A percentile compares a stretch with the other conserved stretches of the same genome.
These are phyloP conservation scores for Psidium friedrichsthalianum DNA, from an alignment of 345 rosid species.

Conservation along the genomic window DNA sequence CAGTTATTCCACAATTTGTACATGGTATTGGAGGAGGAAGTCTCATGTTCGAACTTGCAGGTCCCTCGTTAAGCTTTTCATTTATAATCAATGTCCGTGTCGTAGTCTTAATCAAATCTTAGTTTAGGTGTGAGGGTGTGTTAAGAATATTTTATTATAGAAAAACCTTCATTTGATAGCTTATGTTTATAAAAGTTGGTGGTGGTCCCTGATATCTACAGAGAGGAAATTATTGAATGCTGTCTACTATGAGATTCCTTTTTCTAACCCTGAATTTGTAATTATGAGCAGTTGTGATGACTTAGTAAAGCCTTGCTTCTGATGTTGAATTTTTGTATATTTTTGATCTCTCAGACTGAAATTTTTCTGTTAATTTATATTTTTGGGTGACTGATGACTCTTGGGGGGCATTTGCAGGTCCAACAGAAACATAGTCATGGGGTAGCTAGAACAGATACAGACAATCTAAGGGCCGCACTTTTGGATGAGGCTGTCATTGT, in stretches of 20 bases:
- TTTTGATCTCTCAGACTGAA: neutral
- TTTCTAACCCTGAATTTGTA: neutral
- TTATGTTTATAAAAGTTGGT: neutral
- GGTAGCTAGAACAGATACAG: conserved; percentile 53
- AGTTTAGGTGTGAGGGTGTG: neutral
- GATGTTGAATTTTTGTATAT: neutral
- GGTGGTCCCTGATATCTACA: neutral
- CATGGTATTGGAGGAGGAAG: neutral
- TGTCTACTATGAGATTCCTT: neutral
- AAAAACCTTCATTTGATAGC: neutral
- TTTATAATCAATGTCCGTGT: neutral
- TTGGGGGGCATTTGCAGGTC: conserved; percentile 37
- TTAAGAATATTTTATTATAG: neutral
- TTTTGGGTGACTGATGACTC: neutral
- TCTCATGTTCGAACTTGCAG: neutral
- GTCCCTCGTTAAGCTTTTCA: neutral
- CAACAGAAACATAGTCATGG: conserved; percentile 75
- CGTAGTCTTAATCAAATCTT: neutral
- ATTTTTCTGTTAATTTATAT: neutral
- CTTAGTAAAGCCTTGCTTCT: neutral
- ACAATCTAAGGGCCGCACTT: conserved; percentile 65
- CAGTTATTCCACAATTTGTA: neutral
- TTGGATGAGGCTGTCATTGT: conserved; percentile 87
- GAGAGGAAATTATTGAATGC: neutral
- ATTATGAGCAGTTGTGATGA: neutral